Evolutionary conservation across 23 red algal genomes (phyloP).

Genomic region (Gracilaria gracilis): DNA sequence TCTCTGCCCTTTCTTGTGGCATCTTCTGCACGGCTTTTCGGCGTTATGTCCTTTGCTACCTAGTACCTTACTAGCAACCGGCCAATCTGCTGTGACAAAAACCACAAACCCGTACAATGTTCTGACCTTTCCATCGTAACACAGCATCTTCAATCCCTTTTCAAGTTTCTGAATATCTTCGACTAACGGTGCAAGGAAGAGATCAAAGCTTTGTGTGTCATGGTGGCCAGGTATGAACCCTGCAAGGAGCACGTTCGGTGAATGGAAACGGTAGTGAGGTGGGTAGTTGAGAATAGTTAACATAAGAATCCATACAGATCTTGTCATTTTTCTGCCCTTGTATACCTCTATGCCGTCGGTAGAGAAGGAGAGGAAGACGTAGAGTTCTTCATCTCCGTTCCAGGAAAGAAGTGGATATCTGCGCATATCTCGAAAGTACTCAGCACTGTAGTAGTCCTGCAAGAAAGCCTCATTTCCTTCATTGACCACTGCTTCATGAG

Average conservation of each 20-base stretch:
- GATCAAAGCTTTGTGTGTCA: neutral
- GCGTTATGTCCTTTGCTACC: conserved; percentile 6
- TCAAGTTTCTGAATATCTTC: neutral
- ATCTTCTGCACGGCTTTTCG: neutral
- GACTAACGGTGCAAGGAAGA: neutral
- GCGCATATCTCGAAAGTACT: neutral
- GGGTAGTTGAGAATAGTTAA: neutral
- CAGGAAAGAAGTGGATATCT: neutral
- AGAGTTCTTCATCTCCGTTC: conserved; percentile 11
- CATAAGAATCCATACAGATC: neutral
- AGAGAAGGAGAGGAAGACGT: conserved; percentile 1
- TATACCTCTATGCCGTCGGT: neutral
- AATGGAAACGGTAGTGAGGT: neutral
- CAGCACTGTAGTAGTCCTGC: neutral
- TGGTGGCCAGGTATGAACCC: neutral
- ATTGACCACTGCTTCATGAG: neutral
- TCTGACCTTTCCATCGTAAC: neutral
- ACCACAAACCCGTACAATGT: neutral
- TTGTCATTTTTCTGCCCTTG: neutral
- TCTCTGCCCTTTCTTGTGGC: neutral
- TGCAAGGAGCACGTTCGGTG: neutral
- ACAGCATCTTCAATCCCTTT: neutral
- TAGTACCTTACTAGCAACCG: neutral
- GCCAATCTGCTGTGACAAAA: conserved; percentile 11
- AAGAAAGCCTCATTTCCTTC: neutral